Evolutionary conservation across 208 protist genomes (phyloP).

Genomic region (Wallacemonas sp.): DNA sequence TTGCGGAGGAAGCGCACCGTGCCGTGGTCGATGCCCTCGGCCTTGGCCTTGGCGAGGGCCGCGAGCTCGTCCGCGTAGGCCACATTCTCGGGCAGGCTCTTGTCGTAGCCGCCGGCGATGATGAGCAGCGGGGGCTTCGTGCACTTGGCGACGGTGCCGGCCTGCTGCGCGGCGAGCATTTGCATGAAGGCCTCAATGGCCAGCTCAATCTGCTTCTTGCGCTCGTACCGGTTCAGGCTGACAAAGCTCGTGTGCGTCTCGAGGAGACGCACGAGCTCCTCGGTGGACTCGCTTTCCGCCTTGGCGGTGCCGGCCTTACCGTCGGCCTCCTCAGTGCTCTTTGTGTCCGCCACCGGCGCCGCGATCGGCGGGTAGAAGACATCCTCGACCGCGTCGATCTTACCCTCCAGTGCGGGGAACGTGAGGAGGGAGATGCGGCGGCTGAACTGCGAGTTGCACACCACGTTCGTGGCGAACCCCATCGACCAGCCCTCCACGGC

Average conservation of each 20-base stretch:
- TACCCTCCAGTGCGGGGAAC: constrained; percentile 51
- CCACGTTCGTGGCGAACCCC: constrained; percentile 53
- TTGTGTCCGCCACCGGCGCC: constrained; percentile 6
- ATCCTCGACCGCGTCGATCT: constrained; percentile 41
- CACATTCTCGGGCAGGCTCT: constrained; percentile 78
- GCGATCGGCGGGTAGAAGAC: constrained; percentile 84
- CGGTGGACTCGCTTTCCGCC: background rate
- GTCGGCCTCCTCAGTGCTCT: background rate
- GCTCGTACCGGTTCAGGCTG: constrained; percentile 98
- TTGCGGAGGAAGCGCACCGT: constrained; percentile 81
- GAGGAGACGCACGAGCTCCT: constrained; percentile 15
- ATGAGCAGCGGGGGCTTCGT: constrained; percentile 52
- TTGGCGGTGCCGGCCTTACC: constrained; percentile 6
- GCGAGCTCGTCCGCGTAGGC: constrained; percentile 78
- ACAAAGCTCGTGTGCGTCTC: constrained; percentile 69
- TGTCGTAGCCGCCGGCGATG: constrained; percentile 89
- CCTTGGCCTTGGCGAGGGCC: constrained; percentile 33
- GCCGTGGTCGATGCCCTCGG: constrained; percentile 15
- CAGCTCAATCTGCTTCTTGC: constrained; percentile 96
- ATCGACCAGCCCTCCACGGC: constrained; percentile 67
- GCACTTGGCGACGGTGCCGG: background rate
- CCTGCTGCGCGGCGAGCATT: constrained; percentile 32
- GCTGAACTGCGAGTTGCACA: constrained; percentile 88
- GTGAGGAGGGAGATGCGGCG: constrained; percentile 43
- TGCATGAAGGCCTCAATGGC: constrained; percentile 84